phyloP scores from a whole-genome alignment of 2,329 filamentous ascomycete genomes.

The Botrytis cinerea region DNA sequence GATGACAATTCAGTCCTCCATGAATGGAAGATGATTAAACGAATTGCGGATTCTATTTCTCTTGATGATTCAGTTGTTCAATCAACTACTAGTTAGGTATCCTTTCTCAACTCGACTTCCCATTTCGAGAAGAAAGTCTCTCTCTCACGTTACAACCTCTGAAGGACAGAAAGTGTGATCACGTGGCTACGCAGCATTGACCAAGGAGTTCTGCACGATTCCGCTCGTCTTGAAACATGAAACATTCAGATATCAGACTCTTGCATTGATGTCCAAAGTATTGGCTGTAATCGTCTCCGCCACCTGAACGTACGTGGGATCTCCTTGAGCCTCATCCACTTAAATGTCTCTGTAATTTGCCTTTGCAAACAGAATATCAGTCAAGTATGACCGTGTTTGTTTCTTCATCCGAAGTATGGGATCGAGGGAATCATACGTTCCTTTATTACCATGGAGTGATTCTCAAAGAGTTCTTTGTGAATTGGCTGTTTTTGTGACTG shows the following conservation, averaged over 20 bases:
- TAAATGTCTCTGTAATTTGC: background rate
- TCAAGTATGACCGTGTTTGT: conserved; percentile 9
- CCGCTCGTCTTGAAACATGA: conserved; percentile 10
- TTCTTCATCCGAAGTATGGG: conserved; percentile 6
- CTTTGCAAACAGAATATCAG: background rate
- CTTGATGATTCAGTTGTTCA: background rate
- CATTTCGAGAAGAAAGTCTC: background rate
- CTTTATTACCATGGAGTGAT: background rate
- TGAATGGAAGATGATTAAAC: rapidly evolving
- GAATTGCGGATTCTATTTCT: background rate
- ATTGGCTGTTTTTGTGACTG: background rate
- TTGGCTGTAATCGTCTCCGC: conserved; percentile 3
- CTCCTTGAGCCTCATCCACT: conserved; percentile 7
- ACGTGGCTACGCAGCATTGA: background rate
- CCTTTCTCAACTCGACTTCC: background rate
- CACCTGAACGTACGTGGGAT: background rate
- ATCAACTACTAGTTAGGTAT: background rate
- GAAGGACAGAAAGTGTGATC: background rate
- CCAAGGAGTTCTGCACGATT: background rate
- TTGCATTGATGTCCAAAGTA: background rate
- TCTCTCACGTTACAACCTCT: background rate
- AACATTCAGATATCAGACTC: conserved; percentile 5
- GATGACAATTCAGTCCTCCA: background rate
- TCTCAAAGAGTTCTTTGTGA: background rate
- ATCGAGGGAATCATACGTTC: background rate